Percentiles rank a stretch among this genome's conserved stretches.
Evolutionary conservation across 176 grass and related monocot species (phyloP).

Genomic region (Poa pratensis): DNA sequence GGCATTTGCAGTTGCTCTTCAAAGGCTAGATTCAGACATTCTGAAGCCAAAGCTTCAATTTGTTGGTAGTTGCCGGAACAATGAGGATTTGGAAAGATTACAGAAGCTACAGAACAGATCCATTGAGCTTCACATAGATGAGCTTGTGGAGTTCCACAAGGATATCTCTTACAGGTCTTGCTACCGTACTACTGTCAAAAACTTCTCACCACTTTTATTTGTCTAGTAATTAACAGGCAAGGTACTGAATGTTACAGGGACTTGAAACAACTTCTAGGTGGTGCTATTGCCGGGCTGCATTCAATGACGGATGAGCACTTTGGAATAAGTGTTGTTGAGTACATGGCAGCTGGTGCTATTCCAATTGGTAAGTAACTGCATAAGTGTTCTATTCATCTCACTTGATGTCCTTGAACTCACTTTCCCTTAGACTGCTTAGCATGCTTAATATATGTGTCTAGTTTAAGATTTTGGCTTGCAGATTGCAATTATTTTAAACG

Average conservation of each 20-base stretch:
- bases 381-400: background rate
- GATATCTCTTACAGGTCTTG: slow-evolving; percentile 76
- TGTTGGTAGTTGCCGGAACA: slow-evolving; percentile 84
- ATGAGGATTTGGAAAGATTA: slow-evolving; percentile 80
- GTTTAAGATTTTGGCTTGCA: background rate
- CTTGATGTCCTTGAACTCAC: slow-evolving; percentile 5
- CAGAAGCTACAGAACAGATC: slow-evolving; percentile 81
- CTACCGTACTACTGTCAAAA: background rate
- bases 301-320: slow-evolving; percentile 98
- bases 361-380: slow-evolving; percentile 67
- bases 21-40: slow-evolving; percentile 63
- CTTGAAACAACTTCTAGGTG: slow-evolving; percentile 77
- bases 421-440: background rate
- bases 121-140: slow-evolving; percentile 71
- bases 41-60: slow-evolving; percentile 81
- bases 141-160: slow-evolving; percentile 83
- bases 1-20: slow-evolving; percentile 76
- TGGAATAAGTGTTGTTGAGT: slow-evolving; percentile 93
- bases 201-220: background rate
- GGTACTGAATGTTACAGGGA: slow-evolving; percentile 54
- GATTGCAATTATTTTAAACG: slow-evolving; percentile 14
- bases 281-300: slow-evolving; percentile 83
- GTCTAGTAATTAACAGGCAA: slow-evolving; percentile 14
- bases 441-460: background rate
- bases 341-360: slow-evolving; percentile 95